Evolutionary conservation across 169 alveolate species (phyloP), one percentile per base, ranked within the genome.

Genomic region (Cryptosporidium meleagridis): DNA sequence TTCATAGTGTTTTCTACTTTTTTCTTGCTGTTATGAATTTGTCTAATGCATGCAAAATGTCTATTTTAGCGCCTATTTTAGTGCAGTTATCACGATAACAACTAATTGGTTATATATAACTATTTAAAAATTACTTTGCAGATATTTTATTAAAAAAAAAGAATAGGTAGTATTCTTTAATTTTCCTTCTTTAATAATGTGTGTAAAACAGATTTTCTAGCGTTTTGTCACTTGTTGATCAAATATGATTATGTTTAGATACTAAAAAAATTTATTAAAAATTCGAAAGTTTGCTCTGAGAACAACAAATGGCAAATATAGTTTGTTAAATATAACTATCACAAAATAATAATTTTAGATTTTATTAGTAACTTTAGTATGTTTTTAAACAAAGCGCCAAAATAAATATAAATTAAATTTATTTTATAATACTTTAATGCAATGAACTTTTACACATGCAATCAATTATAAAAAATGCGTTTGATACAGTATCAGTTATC

Each of bases 401-500:
- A 10, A 10, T 33, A n/a, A 8, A 8, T 45, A 45, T 45, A 0
- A 16, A 48, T 48, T 48, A 14, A 16, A 48, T 48, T 48, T 3
- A 1, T 48, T 48, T 48, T 44, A 48, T 35, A 35, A 14, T 3
- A 31, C 7, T 65, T 0, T 33, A 35, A 29, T 48, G 70, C 37
- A 72, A 80, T 80, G 89, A 21, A 65, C 52, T 62, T 41, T 23
- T 61, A 80, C 86, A 80, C 41, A 80, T 80, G 89, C 89, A 80
- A 45, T 80, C 89, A 1, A 62, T 80, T 37, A 33, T 80, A 21
- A 80, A 80, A 31, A 80, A 65, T 80, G 89, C 89, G 53, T 62
- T 80, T 41, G 89, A 80, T 29, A 80, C 62, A 51, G 89, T 80
- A 18, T 80, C 75, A 37, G 75, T 65, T 10, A 62, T 80, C 29